Conservation (phyloP, 495 filamentous ascomycete species). For the Cladorrhinum samala region DNA sequence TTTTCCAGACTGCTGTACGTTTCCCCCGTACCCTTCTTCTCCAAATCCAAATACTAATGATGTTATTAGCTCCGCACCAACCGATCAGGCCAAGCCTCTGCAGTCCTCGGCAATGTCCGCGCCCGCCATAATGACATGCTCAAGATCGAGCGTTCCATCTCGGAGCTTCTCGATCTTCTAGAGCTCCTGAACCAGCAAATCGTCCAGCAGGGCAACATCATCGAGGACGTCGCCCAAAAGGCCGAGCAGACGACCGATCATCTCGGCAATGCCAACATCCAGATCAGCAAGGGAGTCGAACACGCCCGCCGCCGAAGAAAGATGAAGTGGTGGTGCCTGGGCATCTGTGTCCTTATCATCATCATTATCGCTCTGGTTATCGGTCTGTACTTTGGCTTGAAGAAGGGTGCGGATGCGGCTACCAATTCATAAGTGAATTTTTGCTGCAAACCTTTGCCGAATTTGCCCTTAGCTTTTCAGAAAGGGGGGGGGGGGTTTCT, state of each 20-base stretch:
- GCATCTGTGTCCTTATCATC: conserved; percentile 52
- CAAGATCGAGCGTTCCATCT: conserved; percentile 61
- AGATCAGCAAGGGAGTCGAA: conserved; percentile 56
- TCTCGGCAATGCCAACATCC: conserved; percentile 51
- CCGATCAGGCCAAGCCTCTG: conserved; percentile 57
- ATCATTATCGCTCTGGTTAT: conserved; percentile 47
- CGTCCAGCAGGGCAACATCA: conserved; percentile 53
- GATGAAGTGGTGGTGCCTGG: conserved; percentile 68
- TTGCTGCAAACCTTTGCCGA: too few relatives aligned
- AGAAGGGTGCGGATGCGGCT: too few relatives aligned
- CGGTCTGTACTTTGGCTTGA: conserved; percentile 19
- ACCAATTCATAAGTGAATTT: too few relatives aligned
- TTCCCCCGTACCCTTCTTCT: background rate
- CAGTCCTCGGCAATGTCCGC: conserved; percentile 63
- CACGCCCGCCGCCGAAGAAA: conserved; percentile 51
- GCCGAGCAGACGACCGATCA: conserved; percentile 52
- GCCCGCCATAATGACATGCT: conserved; percentile 72
- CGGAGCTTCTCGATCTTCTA: conserved; percentile 60
- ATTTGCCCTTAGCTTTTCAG: too few relatives aligned
- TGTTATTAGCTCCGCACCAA: conserved; percentile 57
- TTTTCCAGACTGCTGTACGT: conserved; percentile 70
- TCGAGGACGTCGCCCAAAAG: conserved; percentile 49
- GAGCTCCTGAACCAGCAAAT: conserved; percentile 60
- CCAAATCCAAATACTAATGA: conserved; percentile 10
- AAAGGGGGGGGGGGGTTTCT: too few relatives aligned